These are phyloP conservation scores for Claviceps monticola DNA, from an alignment of 2,329 filamentous ascomycete genomes.

Conservation along the genomic window DNA sequence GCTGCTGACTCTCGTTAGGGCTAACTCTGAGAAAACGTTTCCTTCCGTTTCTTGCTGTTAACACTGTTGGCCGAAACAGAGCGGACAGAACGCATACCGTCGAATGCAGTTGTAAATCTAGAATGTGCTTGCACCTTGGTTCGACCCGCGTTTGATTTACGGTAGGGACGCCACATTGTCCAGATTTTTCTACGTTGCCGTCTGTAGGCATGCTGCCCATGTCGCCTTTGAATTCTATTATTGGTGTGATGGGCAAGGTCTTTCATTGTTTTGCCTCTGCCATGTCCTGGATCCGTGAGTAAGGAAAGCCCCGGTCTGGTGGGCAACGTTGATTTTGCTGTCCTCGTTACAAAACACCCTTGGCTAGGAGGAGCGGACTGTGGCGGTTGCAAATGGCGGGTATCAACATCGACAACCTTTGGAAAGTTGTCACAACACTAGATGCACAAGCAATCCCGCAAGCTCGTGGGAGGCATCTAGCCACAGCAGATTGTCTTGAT, in stretches of 20 bases:
- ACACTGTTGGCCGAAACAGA: not conserved
- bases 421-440: slow-evolving; percentile 15
- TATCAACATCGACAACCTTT: slow-evolving; percentile 6
- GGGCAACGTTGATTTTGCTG: not conserved
- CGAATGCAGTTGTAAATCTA: not conserved
- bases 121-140: not conserved
- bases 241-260: not conserved
- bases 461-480: slow-evolving; percentile 25
- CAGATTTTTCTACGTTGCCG: slow-evolving; percentile 5
- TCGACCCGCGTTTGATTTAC: not conserved
- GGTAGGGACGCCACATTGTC: not conserved
- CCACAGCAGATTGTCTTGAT: slow-evolving; percentile 89
- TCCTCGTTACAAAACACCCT: not conserved
- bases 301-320: not conserved
- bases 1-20: not conserved
- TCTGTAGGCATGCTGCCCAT: not conserved
- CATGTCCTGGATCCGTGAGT: not conserved
- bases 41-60: not conserved
- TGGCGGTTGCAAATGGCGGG: not conserved
- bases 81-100: not conserved
- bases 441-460: slow-evolving; percentile 17
- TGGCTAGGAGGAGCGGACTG: not conserved
- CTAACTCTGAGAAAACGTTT: not conserved
- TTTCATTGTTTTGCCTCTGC: not conserved
- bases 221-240: not conserved